phyloP scores from a whole-genome alignment of 2,329 filamentous ascomycete species.

The Penicillium sp. region DNA sequence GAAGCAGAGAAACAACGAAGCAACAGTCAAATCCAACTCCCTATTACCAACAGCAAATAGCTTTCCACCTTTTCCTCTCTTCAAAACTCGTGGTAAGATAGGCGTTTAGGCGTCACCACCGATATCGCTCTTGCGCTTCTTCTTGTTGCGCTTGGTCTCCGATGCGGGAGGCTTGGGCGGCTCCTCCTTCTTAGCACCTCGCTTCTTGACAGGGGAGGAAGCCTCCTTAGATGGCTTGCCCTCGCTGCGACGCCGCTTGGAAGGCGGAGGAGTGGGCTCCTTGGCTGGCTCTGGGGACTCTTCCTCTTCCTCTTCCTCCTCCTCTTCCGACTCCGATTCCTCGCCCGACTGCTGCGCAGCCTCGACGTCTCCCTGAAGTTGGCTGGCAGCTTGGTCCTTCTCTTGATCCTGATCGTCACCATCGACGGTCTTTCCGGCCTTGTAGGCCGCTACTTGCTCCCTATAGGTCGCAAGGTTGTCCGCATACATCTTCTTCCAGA shows the following conservation, averaged over 20 bases:
- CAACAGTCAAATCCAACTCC: constrained; percentile 12
- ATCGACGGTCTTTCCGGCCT: constrained; percentile 53
- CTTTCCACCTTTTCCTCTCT: background rate
- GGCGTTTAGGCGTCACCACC: constrained; percentile 28
- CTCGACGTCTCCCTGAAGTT: constrained; percentile 49
- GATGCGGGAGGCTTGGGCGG: constrained; percentile 36
- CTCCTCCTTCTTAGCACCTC: constrained; percentile 33
- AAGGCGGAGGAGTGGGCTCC: constrained; percentile 50
- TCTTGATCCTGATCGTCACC: constrained; percentile 51
- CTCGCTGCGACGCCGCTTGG: constrained; percentile 52
- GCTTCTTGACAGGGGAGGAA: constrained; percentile 36
- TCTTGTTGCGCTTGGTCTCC: constrained; percentile 45
- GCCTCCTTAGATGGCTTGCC: constrained; percentile 40
- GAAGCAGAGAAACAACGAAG: background rate
- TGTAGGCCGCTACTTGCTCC: constrained; percentile 60
- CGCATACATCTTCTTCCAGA: constrained; percentile 63
- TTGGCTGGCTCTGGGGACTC: constrained; percentile 43
- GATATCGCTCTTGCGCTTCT: constrained; percentile 55
- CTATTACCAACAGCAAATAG: constrained; percentile 6
- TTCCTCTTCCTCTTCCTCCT: constrained; percentile 39
- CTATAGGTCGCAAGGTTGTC: constrained; percentile 62
- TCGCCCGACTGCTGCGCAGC: constrained; percentile 32
- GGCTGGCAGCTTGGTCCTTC: constrained; percentile 39
- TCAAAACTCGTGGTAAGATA: background rate
- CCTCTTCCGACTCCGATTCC: constrained; percentile 32